Conservation (phyloP, 306 rosid genomes). For the Ormosia emarginata region DNA sequence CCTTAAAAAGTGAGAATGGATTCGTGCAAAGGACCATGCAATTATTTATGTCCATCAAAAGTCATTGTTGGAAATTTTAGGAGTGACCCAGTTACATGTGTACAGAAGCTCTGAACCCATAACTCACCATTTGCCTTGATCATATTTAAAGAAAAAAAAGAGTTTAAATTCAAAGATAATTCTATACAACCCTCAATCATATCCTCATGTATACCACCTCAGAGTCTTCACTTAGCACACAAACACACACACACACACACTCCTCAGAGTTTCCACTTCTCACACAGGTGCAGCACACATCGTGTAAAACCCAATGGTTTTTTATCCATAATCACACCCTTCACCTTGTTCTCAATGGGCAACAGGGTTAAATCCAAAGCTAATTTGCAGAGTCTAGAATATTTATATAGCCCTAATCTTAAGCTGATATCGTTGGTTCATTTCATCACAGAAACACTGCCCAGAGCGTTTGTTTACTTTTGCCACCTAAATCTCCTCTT, state of each 20-base stretch:
- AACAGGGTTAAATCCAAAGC: neutral
- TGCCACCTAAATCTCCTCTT: neutral
- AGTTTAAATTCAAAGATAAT: neutral
- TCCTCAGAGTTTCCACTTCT: constrained; percentile 9
- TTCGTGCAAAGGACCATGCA: neutral
- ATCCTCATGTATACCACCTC: neutral
- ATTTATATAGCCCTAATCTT: neutral
- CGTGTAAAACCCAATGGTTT: neutral
- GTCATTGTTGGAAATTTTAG: neutral
- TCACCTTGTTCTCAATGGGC: neutral
- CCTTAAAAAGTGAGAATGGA: neutral
- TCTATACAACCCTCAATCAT: neutral
- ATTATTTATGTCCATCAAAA: constrained; percentile 1
- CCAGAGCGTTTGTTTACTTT: too few relatives aligned
- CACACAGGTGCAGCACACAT: neutral
- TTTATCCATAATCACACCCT: neutral
- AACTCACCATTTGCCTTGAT: neutral
- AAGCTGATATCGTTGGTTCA: neutral
- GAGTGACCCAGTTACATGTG: neutral
- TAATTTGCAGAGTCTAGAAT: neutral
- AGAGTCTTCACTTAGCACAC: neutral
- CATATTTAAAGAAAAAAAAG: neutral
- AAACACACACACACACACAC: neutral
- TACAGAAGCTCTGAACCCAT: neutral
- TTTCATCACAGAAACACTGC: neutral